Evolutionary conservation across 106 monocot genomes (phyloP), one percentile per base, ranked within the genome.

Genomic region (Dendrobium chrysotoxum): DNA sequence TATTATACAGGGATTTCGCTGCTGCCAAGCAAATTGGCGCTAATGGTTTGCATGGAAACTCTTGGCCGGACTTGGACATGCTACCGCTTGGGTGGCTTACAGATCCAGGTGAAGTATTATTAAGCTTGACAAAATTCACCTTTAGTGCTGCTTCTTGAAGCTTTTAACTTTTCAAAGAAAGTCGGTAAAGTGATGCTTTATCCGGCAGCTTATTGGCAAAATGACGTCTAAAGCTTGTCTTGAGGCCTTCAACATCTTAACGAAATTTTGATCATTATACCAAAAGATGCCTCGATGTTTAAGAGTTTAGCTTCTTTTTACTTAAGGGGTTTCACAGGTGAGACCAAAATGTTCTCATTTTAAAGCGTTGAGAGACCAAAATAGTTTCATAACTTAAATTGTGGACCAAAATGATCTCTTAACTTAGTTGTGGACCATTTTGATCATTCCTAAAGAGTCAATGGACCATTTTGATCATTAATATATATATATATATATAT

Each of bases 51-150:
- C 87, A 76, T 58, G 92, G 94, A 77, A 90, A 54, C 39, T 98
- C 97, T 39, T 98, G 97, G 94, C 97, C 97, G 50, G 97, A 98
- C 79, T 84, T 98, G 73, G 97, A 98, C 85, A 98, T 98, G 97
- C 89, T 98, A 46, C 97, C 97, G 76, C 88, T 98, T 85, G 97
- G 97, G n/a, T 92, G 87, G 92, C 86, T 98, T 79, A 92, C 97
- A 73, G 86, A 98, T 85, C 88, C 94, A 81, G 83, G 97, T 92
- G 85, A 72, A 35, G 71, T 40, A 42, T 77, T 38, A 21, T 41
- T 13, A 50, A 74, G 53, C 28, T 40, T 53, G 81, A 75, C 72
- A 31, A 21, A 64, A 57, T 57, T 57, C 57, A 57, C 57, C 12
- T 38, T 42, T 78, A 31, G 16, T 28, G 38, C 61, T 57, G 17